These are phyloP conservation scores for Apiosordaria backusii DNA, from an alignment of 495 filamentous ascomycete genomes.

Conservation along the genomic window DNA sequence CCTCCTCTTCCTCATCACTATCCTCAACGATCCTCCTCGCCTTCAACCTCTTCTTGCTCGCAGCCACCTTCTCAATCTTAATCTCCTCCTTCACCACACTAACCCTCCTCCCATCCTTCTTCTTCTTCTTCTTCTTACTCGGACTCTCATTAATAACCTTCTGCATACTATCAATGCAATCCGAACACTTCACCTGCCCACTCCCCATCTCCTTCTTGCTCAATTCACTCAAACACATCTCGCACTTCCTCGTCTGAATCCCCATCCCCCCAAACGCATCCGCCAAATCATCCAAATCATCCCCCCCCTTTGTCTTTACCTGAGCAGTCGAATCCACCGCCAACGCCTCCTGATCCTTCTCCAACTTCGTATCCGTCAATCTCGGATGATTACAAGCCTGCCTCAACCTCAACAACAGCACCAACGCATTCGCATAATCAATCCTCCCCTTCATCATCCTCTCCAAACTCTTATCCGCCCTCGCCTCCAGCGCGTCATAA, in stretches of 20 bases:
- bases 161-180: constrained; percentile 27
- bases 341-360: constrained; percentile 82
- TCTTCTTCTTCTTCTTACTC: constrained; percentile 39
- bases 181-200: constrained; percentile 50
- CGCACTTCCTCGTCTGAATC: constrained; percentile 78
- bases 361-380: constrained; percentile 76
- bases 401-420: constrained; percentile 79
- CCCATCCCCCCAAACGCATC: constrained; percentile 80
- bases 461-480: constrained; percentile 80
- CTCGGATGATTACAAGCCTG: constrained; percentile 94
- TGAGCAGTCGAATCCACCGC: constrained; percentile 55
- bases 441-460: constrained; percentile 70
- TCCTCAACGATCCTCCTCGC: constrained; percentile 52
- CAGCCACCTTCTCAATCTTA: constrained; percentile 36
- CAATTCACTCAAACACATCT: constrained; percentile 77
- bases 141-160: constrained; percentile 39
- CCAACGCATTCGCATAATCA: constrained; percentile 66
- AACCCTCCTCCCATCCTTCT: constrained; percentile 44
- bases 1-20: constrained; percentile 59
- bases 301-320: constrained; percentile 46
- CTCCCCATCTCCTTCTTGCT: constrained; percentile 51
- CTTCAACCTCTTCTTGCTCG: constrained; percentile 42
- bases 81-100: constrained; percentile 45
- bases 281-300: constrained; percentile 75
- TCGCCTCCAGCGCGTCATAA: constrained; percentile 76